Conservation (phyloP, 257 asterid genomes). For the Buddleja alternifolia region DNA sequence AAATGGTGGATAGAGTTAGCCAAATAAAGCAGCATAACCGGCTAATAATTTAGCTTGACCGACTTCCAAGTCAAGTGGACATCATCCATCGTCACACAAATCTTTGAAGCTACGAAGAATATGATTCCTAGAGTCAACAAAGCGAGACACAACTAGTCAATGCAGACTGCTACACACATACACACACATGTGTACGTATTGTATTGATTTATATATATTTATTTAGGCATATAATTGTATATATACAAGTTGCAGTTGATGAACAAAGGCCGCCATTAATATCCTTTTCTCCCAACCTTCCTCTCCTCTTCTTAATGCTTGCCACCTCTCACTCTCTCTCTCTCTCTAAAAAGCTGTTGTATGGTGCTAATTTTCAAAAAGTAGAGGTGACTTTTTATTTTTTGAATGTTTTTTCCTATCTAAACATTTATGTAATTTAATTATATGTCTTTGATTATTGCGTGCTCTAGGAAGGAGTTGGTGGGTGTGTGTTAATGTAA, state of each 20-base stretch:
- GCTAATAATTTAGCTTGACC: background rate
- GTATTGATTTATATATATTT: background rate
- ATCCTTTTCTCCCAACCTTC: constrained; percentile 31
- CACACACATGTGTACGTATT: constrained; percentile 3
- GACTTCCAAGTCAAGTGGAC: background rate
- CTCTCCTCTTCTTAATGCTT: background rate
- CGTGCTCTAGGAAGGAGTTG: constrained; percentile 28
- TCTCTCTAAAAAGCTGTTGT: constrained; percentile 20
- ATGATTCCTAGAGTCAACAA: constrained; percentile 19
- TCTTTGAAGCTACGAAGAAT: background rate
- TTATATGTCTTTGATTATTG: constrained; percentile 18
- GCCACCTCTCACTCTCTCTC: constrained; percentile 28
- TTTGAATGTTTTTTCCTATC: too few species aligned
- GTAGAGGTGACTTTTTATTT: constrained; percentile 21
- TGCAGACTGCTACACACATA: constrained; percentile 35
- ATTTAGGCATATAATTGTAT: background rate
- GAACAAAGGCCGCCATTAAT: constrained; percentile 42
- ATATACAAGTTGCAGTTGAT: constrained; percentile 23
- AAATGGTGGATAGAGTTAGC: too few species aligned
- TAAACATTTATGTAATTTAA: background rate
- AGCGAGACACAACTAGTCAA: constrained; percentile 36
- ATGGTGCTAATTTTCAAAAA: constrained; percentile 15
- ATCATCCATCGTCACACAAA: background rate
- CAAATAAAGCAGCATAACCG: too few species aligned
- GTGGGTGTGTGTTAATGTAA: constrained; percentile 19